Evolutionary conservation across 345 rosid species (phyloP).

Genomic region (Rhodamnia rubescens): DNA sequence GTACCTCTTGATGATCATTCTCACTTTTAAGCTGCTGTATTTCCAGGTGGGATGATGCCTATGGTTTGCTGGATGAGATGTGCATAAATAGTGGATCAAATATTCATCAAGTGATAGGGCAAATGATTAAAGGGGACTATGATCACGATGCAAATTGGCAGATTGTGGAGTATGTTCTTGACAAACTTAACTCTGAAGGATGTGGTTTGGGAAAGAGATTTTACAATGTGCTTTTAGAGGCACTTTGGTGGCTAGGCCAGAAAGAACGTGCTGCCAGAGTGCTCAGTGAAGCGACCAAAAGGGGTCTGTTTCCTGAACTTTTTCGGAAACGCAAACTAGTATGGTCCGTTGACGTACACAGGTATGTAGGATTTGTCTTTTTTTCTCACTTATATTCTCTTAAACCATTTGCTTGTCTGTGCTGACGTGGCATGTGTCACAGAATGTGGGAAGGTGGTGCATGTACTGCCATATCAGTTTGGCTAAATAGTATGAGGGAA

Average conservation of each 20-base stretch:
- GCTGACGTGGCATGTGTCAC: slow-evolving; percentile 15
- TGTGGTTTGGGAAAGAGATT: slow-evolving; percentile 82
- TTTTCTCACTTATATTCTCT: slow-evolving; percentile 1
- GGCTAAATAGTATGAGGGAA: slow-evolving; percentile 55
- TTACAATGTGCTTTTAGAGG: slow-evolving; percentile 82
- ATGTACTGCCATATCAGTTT: slow-evolving; percentile 62
- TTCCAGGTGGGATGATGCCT: slow-evolving; percentile 74
- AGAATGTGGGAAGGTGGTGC: slow-evolving; percentile 95
- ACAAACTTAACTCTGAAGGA: slow-evolving; percentile 84
- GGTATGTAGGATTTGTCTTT: slow-evolving; percentile 26
- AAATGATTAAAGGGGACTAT: slow-evolving; percentile 88
- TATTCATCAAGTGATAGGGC: slow-evolving; percentile 82
- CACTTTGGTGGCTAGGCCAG: slow-evolving; percentile 95
- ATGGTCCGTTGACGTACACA: slow-evolving; percentile 85
- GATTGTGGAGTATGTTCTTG: slow-evolving; percentile 83
- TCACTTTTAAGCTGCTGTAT: slow-evolving; percentile 4
- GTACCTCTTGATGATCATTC: not conserved
- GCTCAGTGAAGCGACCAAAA: slow-evolving; percentile 65
- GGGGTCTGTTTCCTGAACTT: slow-evolving; percentile 88
- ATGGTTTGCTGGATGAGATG: slow-evolving; percentile 75
- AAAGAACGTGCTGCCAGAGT: slow-evolving; percentile 82
- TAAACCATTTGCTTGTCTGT: not conserved
- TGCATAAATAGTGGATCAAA: slow-evolving; percentile 53
- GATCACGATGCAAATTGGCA: slow-evolving; percentile 91
- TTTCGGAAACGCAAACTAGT: slow-evolving; percentile 74